These are phyloP conservation scores for Xylariaceae sp. DNA, from an alignment of 2,329 filamentous ascomycete genomes.

Conservation along the genomic window DNA sequence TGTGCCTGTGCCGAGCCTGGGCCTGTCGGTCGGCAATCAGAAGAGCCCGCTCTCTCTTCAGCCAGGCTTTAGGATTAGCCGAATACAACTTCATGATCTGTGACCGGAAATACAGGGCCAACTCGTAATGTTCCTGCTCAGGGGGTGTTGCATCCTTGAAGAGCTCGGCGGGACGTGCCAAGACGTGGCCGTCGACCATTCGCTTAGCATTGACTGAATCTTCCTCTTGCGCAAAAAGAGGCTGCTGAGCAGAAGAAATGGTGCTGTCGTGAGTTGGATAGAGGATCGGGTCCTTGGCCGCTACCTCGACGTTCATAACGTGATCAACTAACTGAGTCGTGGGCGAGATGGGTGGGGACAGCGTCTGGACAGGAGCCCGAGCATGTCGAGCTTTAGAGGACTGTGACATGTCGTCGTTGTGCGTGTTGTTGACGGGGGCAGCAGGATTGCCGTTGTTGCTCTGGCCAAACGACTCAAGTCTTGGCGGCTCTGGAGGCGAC, in stretches of 20 bases:
- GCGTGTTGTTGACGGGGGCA: not conserved
- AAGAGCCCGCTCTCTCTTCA: conserved; percentile 46
- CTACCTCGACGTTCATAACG: conserved; percentile 28
- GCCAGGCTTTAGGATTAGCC: conserved; percentile 43
- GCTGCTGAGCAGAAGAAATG: conserved; percentile 40
- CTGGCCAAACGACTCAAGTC: conserved; percentile 48
- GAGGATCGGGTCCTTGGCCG: conserved; percentile 52
- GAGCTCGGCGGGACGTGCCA: conserved; percentile 38
- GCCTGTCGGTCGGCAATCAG: conserved; percentile 45
- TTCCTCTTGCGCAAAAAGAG: conserved; percentile 45
- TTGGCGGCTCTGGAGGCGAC: conserved; percentile 55
- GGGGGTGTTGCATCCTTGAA: conserved; percentile 45
- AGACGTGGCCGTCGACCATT: conserved; percentile 48
- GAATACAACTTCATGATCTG: conserved; percentile 45
- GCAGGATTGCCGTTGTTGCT: not conserved
- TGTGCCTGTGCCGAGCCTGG: conserved; percentile 35
- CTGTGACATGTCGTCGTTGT: conserved; percentile 15
- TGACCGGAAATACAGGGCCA: conserved; percentile 49
- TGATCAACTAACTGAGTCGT: conserved; percentile 39
- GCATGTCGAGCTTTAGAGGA: conserved; percentile 31
- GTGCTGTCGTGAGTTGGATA: conserved; percentile 46
- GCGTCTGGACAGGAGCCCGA: conserved; percentile 37
- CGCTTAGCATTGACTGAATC: conserved; percentile 38
- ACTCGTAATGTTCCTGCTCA: conserved; percentile 47
- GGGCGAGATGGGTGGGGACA: conserved; percentile 57